These are phyloP conservation scores for Crithidia fasciculata DNA, from an alignment of 208 protist genomes.

Conservation along the genomic window DNA sequence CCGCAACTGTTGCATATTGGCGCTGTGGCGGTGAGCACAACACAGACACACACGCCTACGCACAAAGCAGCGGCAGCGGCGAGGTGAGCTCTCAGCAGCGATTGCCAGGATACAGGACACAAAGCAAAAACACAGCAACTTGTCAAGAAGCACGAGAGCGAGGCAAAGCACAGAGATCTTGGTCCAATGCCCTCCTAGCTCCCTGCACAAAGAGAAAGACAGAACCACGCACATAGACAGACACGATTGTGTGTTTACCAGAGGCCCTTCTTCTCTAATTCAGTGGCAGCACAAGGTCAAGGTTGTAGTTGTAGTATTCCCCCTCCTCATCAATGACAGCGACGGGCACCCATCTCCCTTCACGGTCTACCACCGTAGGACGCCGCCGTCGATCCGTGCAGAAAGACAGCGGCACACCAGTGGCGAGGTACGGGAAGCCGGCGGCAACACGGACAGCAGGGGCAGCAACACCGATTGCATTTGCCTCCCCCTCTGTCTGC, in stretches of 20 bases:
- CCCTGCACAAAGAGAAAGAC: background rate
- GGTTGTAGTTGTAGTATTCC: constrained; percentile 23
- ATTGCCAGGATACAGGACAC: too few species aligned
- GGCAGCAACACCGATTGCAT: background rate
- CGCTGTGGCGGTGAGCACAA: too few species aligned
- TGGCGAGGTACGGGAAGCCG: background rate
- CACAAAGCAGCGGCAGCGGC: too few species aligned
- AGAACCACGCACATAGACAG: background rate
- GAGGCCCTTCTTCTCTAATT: background rate
- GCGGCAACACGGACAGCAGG: background rate
- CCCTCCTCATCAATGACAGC: constrained; percentile 14
- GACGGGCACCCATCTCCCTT: constrained; percentile 12
- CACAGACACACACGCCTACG: too few species aligned
- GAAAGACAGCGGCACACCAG: constrained; percentile 7
- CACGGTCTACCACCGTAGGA: constrained; percentile 8
- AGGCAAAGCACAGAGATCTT: too few species aligned
- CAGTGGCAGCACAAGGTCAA: constrained; percentile 10
- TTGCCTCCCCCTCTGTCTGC: background rate
- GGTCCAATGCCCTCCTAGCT: too few species aligned
- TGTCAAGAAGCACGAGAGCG: background rate
- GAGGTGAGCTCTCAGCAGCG: too few species aligned
- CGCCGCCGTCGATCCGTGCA: constrained; percentile 5
- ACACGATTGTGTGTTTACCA: background rate
- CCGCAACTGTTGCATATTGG: too few species aligned
- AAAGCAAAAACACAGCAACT: too few species aligned